phyloP scores from a whole-genome alignment of 495 filamentous ascomycete species.

The Aspergillus carlsbadensis region DNA sequence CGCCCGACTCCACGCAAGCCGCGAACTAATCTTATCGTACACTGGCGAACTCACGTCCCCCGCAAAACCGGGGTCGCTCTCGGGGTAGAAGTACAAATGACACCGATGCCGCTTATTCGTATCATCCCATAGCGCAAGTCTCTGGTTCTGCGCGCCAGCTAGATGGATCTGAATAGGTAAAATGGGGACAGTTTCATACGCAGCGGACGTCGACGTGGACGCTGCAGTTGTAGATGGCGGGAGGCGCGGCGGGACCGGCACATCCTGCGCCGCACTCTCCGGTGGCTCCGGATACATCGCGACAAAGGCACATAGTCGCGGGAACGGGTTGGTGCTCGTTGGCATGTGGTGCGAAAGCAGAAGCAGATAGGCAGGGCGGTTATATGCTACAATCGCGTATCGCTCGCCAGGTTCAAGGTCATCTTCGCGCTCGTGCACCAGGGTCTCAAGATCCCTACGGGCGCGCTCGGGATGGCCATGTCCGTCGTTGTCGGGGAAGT shows the following conservation, averaged over 20 bases:
- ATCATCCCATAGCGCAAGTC: slow-evolving; percentile 24
- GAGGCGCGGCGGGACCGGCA: slow-evolving; percentile 7
- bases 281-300: slow-evolving; percentile 56
- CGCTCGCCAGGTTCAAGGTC: background rate
- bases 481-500: slow-evolving; percentile 39
- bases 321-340: slow-evolving; percentile 40
- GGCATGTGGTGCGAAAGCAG: slow-evolving; percentile 52
- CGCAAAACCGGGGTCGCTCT: slow-evolving; percentile 38
- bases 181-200: slow-evolving; percentile 41
- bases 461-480: slow-evolving; percentile 37
- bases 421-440: background rate
- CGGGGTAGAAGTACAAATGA: slow-evolving; percentile 47
- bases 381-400: slow-evolving; percentile 41
- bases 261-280: background rate
- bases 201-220: slow-evolving; percentile 25
- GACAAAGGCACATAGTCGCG: slow-evolving; percentile 48
- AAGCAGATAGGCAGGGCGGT: slow-evolving; percentile 55
- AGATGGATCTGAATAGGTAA: slow-evolving; percentile 55
- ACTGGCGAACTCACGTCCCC: background rate
- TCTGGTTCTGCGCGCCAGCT: slow-evolving; percentile 44
- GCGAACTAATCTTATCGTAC: slow-evolving; percentile 43
- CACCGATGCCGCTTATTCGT: slow-evolving; percentile 45
- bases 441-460: slow-evolving; percentile 17
- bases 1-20: slow-evolving; percentile 55
- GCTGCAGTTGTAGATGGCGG: slow-evolving; percentile 27